A percentile compares a stretch with the other conserved stretches of the same genome.
Conservation (phyloP, 352 stramenopile species). For the Pythium brachiatum region DNA sequence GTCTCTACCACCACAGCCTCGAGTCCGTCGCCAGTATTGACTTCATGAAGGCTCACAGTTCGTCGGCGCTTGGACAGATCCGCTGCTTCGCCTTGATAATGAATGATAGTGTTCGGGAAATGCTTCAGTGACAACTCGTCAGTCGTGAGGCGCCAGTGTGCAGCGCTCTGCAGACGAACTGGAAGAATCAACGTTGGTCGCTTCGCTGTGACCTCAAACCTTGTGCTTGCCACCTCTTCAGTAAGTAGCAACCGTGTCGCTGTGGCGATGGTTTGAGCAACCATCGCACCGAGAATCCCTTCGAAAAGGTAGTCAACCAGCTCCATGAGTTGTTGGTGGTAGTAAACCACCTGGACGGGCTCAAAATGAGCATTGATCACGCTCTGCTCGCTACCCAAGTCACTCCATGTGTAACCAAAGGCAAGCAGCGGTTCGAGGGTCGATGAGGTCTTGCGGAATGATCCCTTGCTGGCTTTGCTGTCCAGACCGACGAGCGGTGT, state of each 20-base stretch:
- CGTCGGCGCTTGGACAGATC: constrained; percentile 25
- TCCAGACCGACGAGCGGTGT: constrained; percentile 64
- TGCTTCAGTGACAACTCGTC: constrained; percentile 56
- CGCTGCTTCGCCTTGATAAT: constrained; percentile 32
- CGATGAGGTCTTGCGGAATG: constrained; percentile 12
- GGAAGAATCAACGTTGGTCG: constrained; percentile 71
- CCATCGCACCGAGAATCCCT: constrained; percentile 68
- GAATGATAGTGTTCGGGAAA: constrained; percentile 54
- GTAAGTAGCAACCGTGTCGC: constrained; percentile 72
- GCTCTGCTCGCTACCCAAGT: constrained; percentile 33
- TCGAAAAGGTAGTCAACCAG: constrained; percentile 82
- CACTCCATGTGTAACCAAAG: constrained; percentile 33
- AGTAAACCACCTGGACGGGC: constrained; percentile 76
- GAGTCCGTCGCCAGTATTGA: neutral
- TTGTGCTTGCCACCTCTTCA: constrained; percentile 54
- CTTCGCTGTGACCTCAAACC: constrained; percentile 48
- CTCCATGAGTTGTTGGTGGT: constrained; percentile 84
- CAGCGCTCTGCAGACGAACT: constrained; percentile 44
- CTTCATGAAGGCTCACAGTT: neutral
- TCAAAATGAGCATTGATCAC: constrained; percentile 51
- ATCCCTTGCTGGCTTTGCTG: constrained; percentile 25
- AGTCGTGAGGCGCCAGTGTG: constrained; percentile 61
- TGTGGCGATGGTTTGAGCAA: constrained; percentile 64
- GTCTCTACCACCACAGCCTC: neutral
- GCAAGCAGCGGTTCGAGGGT: constrained; percentile 21